Percentiles rank a stretch among this genome's conserved stretches.
Evolutionary conservation across 2,329 filamentous ascomycete genomes (phyloP).

Genomic region (Plenodomus tracheiphilus): DNA sequence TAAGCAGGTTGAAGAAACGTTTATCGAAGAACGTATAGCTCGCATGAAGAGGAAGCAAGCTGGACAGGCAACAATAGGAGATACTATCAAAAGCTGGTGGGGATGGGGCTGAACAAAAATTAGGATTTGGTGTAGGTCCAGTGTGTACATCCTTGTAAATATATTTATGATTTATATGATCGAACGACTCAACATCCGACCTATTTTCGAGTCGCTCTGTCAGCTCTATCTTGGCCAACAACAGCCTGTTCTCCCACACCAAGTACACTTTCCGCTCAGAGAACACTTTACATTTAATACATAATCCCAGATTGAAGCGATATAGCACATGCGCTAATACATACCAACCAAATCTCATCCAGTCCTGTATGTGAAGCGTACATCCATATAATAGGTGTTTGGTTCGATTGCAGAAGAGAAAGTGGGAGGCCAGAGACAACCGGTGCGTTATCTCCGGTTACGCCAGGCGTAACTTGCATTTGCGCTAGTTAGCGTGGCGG

Average conservation of each 20-base stretch:
- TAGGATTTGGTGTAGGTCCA: slow-evolving; percentile 6
- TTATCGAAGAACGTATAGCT: slow-evolving; percentile 40
- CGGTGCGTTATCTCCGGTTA: too few relatives aligned
- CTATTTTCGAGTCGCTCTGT: neutral
- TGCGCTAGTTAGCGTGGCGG: too few relatives aligned
- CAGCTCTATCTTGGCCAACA: slow-evolving; percentile 15
- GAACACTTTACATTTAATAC: slow-evolving; percentile 16
- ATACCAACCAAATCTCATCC: slow-evolving; percentile 26
- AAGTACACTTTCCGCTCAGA: slow-evolving; percentile 30
- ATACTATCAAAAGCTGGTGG: slow-evolving; percentile 44
- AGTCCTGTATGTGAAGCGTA: too few relatives aligned
- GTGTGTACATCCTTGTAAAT: slow-evolving; percentile 12
- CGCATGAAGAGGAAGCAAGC: slow-evolving; percentile 41
- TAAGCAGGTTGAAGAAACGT: slow-evolving; percentile 38
- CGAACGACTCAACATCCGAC: neutral
- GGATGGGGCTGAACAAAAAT: slow-evolving; percentile 35
- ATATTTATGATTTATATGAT: neutral
- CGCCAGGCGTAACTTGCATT: too few relatives aligned
- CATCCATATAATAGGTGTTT: too few relatives aligned
- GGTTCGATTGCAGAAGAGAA: too few relatives aligned
- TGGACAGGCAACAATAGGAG: slow-evolving; percentile 43
- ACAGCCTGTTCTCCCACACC: slow-evolving; percentile 34
- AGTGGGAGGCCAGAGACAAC: too few relatives aligned
- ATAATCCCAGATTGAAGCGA: slow-evolving; percentile 17
- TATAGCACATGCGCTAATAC: slow-evolving; percentile 20